phyloP scores from a whole-genome alignment of 805 yeast genomes.

The Wickerhamiella vanderwaltii region DNA sequence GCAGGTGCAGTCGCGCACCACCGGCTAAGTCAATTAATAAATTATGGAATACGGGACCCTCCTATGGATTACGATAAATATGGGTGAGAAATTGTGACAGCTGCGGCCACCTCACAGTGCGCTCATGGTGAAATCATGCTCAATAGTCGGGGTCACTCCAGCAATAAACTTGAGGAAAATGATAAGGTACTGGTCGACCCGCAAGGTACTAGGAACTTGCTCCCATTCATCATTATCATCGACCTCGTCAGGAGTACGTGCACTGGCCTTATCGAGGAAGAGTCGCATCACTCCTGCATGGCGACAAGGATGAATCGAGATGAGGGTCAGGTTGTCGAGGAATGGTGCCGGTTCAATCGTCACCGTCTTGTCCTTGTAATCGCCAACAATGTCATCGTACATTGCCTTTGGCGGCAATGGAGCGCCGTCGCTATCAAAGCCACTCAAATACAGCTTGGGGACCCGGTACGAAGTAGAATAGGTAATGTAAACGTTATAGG shows the following conservation, averaged over 20 bases:
- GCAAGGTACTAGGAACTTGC: conserved; percentile 40
- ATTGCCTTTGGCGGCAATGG: conserved; percentile 80
- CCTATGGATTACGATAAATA: too few species aligned
- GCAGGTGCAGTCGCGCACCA: too few species aligned
- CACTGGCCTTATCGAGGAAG: conserved; percentile 56
- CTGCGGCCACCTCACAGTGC: conserved; percentile 39
- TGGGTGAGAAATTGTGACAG: too few species aligned
- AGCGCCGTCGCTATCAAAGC: conserved; percentile 69
- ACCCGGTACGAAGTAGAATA: conserved; percentile 93
- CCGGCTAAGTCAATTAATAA: too few species aligned
- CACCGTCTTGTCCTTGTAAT: conserved; percentile 89
- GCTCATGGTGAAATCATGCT: conserved; percentile 97
- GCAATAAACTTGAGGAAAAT: conserved; percentile 88
- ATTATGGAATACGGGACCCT: too few species aligned
- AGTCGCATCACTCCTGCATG: conserved; percentile 93
- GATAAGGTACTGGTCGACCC: conserved; percentile 84
- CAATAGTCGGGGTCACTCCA: conserved; percentile 95
- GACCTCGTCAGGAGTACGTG: conserved; percentile 18
- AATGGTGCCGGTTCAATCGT: conserved; percentile 92
- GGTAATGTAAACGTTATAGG: conserved; percentile 76
- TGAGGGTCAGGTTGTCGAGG: conserved; percentile 53
- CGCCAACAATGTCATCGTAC: conserved; percentile 90
- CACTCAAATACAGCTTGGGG: conserved; percentile 86
- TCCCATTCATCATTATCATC: conserved; percentile 45
- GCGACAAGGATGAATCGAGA: conserved; percentile 91